A percentile compares a stretch with the other conserved stretches of the same genome.
Conservation (phyloP, 768 basidiomycete species). For the Lactarius sp. region DNA sequence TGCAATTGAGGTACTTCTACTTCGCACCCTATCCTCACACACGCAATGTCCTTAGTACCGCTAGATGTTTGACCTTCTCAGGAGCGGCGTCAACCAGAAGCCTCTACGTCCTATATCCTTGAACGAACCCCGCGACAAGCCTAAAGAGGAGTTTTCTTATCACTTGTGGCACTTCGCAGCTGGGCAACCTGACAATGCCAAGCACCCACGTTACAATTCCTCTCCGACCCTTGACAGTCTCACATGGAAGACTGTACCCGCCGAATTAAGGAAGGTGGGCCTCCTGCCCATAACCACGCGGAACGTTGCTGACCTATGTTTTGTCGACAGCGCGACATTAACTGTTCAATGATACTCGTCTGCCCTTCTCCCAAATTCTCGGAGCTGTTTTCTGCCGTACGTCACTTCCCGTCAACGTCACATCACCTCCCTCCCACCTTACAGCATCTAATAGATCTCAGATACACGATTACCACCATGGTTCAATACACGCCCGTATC, state of each 20-base stretch:
- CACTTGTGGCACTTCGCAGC: slow-evolving; percentile 26
- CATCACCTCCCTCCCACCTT: slow-evolving; percentile 6
- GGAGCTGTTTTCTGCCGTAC: slow-evolving; percentile 21
- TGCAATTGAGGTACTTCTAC: slow-evolving; percentile 21
- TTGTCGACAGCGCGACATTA: slow-evolving; percentile 21
- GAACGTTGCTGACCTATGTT: background rate
- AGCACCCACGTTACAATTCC: slow-evolving; percentile 16
- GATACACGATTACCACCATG: slow-evolving; percentile 13
- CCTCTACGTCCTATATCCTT: slow-evolving; percentile 12
- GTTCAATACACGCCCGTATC: slow-evolving; percentile 17
- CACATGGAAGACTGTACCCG: slow-evolving; percentile 20
- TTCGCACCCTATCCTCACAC: background rate
- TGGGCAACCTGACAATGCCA: slow-evolving; percentile 23
- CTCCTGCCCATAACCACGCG: background rate
- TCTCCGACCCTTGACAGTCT: slow-evolving; percentile 21
- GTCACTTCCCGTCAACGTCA: slow-evolving; percentile 13
- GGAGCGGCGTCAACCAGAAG: slow-evolving; percentile 15
- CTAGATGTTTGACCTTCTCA: slow-evolving; percentile 25
- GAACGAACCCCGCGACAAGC: slow-evolving; percentile 15
- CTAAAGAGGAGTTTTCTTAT: slow-evolving; percentile 15
- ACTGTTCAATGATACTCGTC: slow-evolving; percentile 22
- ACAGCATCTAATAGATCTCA: slow-evolving; percentile 13
- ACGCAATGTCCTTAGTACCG: background rate
- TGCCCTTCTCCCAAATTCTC: slow-evolving; percentile 21
- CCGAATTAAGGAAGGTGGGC: slow-evolving; percentile 23